Conservation (phyloP, 2,329 filamentous ascomycete species). For the Colletotrichum cuscutae region DNA sequence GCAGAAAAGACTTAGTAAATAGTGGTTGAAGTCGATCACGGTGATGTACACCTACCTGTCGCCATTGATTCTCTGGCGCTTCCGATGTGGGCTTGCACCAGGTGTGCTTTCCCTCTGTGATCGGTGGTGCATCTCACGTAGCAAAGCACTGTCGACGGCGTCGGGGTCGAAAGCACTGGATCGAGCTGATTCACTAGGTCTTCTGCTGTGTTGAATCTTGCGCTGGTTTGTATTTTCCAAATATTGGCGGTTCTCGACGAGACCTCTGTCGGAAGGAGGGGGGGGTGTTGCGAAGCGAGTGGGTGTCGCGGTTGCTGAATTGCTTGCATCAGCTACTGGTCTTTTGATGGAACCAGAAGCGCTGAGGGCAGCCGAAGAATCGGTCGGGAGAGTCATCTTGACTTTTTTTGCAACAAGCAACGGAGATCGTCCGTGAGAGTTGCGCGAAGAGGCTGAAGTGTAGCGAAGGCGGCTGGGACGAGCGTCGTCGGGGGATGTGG, state of each 20-base stretch:
- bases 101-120: conserved; percentile 64
- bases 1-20: not conserved
- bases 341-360: conserved; percentile 43
- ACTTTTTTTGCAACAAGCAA: conserved; percentile 25
- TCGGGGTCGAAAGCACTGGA: conserved; percentile 58
- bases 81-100: conserved; percentile 65
- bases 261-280: conserved; percentile 54
- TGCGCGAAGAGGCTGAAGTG: conserved; percentile 8
- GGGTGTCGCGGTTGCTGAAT: conserved; percentile 47
- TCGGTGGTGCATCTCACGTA: conserved; percentile 61
- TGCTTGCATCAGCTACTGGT: conserved; percentile 45
- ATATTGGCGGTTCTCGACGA: conserved; percentile 53
- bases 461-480: conserved; percentile 20
- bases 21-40: not conserved
- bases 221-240: conserved; percentile 48
- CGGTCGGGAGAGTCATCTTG: conserved; percentile 48
- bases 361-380: conserved; percentile 38
- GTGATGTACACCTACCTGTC: conserved; percentile 61
- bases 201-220: conserved; percentile 45
- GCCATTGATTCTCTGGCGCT: conserved; percentile 69
- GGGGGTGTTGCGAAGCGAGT: conserved; percentile 56
- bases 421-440: conserved; percentile 35
- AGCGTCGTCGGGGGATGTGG: conserved; percentile 14
- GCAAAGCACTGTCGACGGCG: conserved; percentile 60
- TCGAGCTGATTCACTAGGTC: conserved; percentile 49